phyloP scores from a whole-genome alignment of 2,329 filamentous ascomycete species.

The Colletotrichum trifolii region DNA sequence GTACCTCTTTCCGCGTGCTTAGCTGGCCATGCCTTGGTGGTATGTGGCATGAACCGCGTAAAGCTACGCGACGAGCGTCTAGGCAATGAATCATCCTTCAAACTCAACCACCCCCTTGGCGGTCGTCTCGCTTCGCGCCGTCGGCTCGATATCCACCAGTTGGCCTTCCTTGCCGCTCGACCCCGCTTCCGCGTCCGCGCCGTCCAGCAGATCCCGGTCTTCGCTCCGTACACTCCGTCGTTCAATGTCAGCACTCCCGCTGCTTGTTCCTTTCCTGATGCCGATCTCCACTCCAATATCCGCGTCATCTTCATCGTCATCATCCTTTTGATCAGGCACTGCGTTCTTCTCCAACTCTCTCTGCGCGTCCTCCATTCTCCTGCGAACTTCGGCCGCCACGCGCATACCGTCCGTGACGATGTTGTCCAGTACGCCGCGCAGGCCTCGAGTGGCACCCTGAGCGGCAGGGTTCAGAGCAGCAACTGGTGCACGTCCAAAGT shows the following conservation, averaged over 20 bases:
- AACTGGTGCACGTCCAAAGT: conserved; percentile 61
- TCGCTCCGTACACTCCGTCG: conserved; percentile 72
- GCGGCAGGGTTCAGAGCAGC: conserved; percentile 51
- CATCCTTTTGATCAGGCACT: conserved; percentile 69
- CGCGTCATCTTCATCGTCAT: conserved; percentile 77
- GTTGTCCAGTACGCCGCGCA: conserved; percentile 94
- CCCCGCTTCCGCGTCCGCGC: conserved; percentile 77
- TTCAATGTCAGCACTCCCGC: conserved; percentile 66
- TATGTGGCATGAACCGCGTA: neutral
- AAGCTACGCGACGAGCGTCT: neutral
- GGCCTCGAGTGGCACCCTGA: conserved; percentile 75
- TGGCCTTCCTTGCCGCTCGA: conserved; percentile 49
- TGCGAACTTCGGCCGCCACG: conserved; percentile 89
- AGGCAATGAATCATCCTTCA: conserved; percentile 46
- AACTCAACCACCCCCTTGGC: conserved; percentile 55
- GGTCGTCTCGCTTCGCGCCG: conserved; percentile 43
- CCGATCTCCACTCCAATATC: conserved; percentile 58
- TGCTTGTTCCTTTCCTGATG: conserved; percentile 48
- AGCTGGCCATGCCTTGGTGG: neutral
- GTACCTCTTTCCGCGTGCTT: conserved; percentile 5
- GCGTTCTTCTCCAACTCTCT: conserved; percentile 89
- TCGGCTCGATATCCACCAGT: conserved; percentile 48
- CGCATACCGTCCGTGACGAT: conserved; percentile 98
- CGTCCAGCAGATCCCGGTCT: conserved; percentile 78
- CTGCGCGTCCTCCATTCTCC: conserved; percentile 95